Conservation (phyloP, 2,329 filamentous ascomycete genomes). For the Nigrospora sphaerica region DNA sequence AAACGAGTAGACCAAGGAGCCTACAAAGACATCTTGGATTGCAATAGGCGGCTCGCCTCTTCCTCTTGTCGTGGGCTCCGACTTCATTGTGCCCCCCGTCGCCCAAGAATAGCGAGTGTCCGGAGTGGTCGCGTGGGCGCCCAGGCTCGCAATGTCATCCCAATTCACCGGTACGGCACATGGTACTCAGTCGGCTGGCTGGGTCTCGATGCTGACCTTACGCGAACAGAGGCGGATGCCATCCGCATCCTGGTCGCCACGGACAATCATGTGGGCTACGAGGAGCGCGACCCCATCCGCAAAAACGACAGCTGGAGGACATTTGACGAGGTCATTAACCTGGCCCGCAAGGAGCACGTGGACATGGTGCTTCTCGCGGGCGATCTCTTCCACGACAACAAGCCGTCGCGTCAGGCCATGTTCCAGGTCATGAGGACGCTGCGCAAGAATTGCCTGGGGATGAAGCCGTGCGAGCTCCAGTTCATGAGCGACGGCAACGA, state of each 20-base stretch:
- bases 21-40: too few relatives aligned
- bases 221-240: conserved; percentile 56
- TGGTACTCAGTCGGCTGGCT: too few relatives aligned
- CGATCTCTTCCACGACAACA: conserved; percentile 97
- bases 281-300: conserved; percentile 87
- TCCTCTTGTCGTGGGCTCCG: too few relatives aligned
- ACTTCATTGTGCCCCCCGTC: too few relatives aligned
- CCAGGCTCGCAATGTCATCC: too few relatives aligned
- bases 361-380: conserved; percentile 96
- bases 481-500: conserved; percentile 90
- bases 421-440: conserved; percentile 96
- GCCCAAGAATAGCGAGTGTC: too few relatives aligned
- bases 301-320: conserved; percentile 95
- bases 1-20: too few relatives aligned
- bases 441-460: conserved; percentile 86
- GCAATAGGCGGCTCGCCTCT: too few relatives aligned
- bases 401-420: conserved; percentile 89
- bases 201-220: too few relatives aligned
- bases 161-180: too few relatives aligned
- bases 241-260: conserved; percentile 92
- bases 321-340: conserved; percentile 90
- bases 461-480: conserved; percentile 92
- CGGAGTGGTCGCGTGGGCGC: too few relatives aligned
- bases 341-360: conserved; percentile 82
- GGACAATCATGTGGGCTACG: conserved; percentile 96